Base-by-base conservation (phyloP, 768 basidiomycete genomes). In the Russula foetens region DNA sequence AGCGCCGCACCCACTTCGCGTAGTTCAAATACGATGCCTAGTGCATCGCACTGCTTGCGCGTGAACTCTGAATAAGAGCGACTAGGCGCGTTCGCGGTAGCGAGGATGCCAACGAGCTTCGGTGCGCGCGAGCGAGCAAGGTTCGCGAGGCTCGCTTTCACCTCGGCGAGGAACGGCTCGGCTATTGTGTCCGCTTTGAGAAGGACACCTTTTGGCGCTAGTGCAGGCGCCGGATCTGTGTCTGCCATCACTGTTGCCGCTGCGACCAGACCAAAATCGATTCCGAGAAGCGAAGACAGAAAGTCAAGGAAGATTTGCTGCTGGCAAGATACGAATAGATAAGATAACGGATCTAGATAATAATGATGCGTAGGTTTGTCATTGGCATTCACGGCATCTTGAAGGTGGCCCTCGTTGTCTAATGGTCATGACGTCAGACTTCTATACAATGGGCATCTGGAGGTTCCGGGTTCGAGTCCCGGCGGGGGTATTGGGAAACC, bases 361-460 rank as follows among this genome's bases (percentile, higher is more conserved):
- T 19, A 12, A 35, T 35, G 9, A 12, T 12, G 35, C 7, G 39
- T 41, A 41, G 39, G 39, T n/a, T 60, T 48, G 29, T 60, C 4
- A 21, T 1, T 15, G 17, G 12, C 54, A 61, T 56, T 51, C 24
- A 21, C 6, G 21, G 2, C 1, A 0, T 0, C 1, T 5, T 21
- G 5, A 48, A 58, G 49, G 61, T 58, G n/a, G 86, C 85, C 85
- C 86, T 79, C 79, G 82, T 88, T 85, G 86, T 87, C 85, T 88
- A 87, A 88, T 88, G 86, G 86, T 77, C 85, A 88, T 88, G 86
- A 87, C 86, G 86, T 87, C 86, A 88, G 86, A 88, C 86, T 88
- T 88, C 86, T 88, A 61, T 29, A 85, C 59, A 6, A 53, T 24
- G 17, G 39, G 53, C 52, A 84, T 87, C 85, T 87, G 85, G 84